Base-by-base conservation (phyloP, 1,284 basidiomycete species). In the Singerocomus inundabilis region DNA sequence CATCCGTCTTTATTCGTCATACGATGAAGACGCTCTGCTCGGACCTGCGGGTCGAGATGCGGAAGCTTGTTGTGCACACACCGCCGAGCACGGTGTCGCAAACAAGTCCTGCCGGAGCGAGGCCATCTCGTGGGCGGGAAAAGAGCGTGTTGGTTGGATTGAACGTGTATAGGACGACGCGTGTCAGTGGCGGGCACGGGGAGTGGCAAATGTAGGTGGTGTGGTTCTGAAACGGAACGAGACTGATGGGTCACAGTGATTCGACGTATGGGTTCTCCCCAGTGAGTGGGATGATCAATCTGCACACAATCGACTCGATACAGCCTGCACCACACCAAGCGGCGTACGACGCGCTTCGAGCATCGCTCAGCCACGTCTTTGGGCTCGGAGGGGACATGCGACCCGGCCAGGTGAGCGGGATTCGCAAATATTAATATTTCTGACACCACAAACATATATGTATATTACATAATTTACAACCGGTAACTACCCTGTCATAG, bases 201-300 rank as follows among this genome's bases (percentile, higher is more conserved):
- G 78, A 86, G 59, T 89, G 86, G 86, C 78, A 84, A 57, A 76
- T 87, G 85, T 88, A 61, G 56, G 85, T 79, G 5, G 37, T 42
- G 38, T 26, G 30, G 30, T 28, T 40, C 41, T 16, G 7, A 18
- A 4, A 16, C 13, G n/a, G 5, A 0, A 9, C 31, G 45, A 2
- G 48, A 11, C 54, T 57, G 13, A 56, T n/a, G 45, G 10, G 25
- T 28, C 8, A 4, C 64, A 89, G 87, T 32, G 77, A 80, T 56
- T 85, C 82, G 47, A 88, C 84, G n/a, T 91, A 91, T 64, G 72
- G 71, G 0, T 89, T 90, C 63, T 87, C 85, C 1, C 83, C 84
- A 0, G 51, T 65, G 8, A 79, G 79, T 0, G 88, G 85, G 3
- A 73, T 82, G 35, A 82, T 91, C 47, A 64, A 79, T 36, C 57